These are phyloP conservation scores for Microdochium nivale DNA, from an alignment of 2,329 filamentous ascomycete genomes.

Conservation along the genomic window DNA sequence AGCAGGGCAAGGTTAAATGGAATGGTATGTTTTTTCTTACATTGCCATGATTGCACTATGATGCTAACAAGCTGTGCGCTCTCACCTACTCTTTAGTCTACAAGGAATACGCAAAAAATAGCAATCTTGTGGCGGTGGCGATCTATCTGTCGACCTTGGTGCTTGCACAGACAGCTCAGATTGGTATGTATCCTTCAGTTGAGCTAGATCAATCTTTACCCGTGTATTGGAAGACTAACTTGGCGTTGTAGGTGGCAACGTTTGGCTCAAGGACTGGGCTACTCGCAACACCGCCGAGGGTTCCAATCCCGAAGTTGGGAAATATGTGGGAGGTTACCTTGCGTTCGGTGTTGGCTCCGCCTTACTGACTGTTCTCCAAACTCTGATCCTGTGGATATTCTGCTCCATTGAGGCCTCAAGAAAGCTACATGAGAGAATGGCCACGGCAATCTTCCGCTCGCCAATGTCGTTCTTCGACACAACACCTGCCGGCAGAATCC, in stretches of 20 bases:
- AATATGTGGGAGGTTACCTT: constrained; percentile 93
- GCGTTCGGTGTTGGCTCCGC: constrained; percentile 85
- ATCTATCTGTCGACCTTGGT: constrained; percentile 74
- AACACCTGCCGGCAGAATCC: constrained; percentile 88
- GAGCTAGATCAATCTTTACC: neutral
- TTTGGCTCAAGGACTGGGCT: constrained; percentile 94
- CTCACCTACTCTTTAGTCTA: constrained; percentile 65
- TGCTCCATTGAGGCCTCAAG: constrained; percentile 98
- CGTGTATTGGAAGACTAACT: constrained; percentile 7
- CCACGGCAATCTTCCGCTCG: constrained; percentile 90
- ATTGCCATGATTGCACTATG: neutral
- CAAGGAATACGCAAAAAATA: constrained; percentile 86
- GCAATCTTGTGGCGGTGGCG: constrained; percentile 74
- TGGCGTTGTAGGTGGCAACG: constrained; percentile 52
- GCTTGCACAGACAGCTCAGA: constrained; percentile 71
- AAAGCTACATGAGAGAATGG: constrained; percentile 96
- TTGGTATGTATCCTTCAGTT: constrained; percentile 47
- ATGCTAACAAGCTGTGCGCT: constrained; percentile 3
- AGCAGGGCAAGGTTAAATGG: constrained; percentile 99
- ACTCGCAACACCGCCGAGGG: constrained; percentile 64
- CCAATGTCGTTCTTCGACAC: constrained; percentile 99
- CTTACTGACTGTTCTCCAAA: constrained; percentile 79
- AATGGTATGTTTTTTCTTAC: constrained; percentile 29
- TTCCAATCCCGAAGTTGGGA: constrained; percentile 68
- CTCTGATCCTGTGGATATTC: constrained; percentile 96